Evolutionary conservation across 805 yeast species (phyloP).

Genomic region (Candida mattraensis): DNA sequence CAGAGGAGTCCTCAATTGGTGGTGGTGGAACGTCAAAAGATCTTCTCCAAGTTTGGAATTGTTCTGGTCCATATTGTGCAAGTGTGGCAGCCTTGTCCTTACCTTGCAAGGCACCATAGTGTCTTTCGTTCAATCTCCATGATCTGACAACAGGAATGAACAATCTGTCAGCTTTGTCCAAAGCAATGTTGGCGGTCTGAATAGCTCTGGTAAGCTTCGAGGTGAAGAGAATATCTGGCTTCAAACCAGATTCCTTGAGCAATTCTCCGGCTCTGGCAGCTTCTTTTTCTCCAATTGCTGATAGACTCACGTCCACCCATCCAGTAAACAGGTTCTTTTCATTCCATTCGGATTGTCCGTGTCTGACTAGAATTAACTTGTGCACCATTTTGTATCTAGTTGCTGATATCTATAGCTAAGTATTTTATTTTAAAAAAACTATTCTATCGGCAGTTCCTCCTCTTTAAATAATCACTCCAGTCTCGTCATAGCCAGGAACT

Average conservation of each 20-base stretch:
- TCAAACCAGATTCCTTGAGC: conserved; percentile 79
- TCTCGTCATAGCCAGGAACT: conserved; percentile 16
- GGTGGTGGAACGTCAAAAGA: conserved; percentile 97
- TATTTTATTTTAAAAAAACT: background rate
- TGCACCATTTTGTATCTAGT: conserved; percentile 28
- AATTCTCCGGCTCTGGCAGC: conserved; percentile 93
- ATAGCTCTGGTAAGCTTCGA: conserved; percentile 92
- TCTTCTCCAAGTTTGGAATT: conserved; percentile 97
- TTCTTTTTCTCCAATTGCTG: conserved; percentile 83
- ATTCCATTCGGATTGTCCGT: conserved; percentile 99
- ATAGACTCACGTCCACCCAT: conserved; percentile 93
- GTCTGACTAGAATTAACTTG: conserved; percentile 90
- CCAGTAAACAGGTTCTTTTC: conserved; percentile 98
- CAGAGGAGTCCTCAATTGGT: conserved; percentile 68
- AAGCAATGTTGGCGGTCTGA: conserved; percentile 94
- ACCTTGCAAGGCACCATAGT: conserved; percentile 98
- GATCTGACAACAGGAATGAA: conserved; percentile 91
- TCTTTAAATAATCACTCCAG: conserved; percentile 9
- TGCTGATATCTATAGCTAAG: background rate
- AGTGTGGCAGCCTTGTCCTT: conserved; percentile 95
- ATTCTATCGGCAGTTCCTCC: conserved; percentile 4
- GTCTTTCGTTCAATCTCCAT: conserved; percentile 99
- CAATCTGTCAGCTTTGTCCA: conserved; percentile 83
- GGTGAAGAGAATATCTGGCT: conserved; percentile 88
- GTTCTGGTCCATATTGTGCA: conserved; percentile 83